Evolutionary conservation across 306 rosid genomes (phyloP), one percentile per base, ranked within the genome.

Genomic region (Inga laurina): DNA sequence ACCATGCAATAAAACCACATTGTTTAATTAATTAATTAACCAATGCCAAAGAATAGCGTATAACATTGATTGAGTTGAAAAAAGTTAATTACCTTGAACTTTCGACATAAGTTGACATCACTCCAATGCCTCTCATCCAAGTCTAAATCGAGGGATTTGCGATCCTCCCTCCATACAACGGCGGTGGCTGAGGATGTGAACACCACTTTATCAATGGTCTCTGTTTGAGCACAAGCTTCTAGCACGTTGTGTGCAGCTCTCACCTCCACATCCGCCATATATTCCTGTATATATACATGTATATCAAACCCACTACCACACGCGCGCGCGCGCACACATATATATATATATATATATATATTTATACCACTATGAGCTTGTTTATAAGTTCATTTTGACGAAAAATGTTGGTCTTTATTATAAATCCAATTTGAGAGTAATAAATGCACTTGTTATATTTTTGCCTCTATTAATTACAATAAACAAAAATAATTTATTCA

Each of bases 221-320:
- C 97, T 3, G 92, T 92, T 24, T 92, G 97, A 19, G 95, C 97
- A 85, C 97, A 95, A 19, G 98, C 98, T 89, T 95, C 98, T 0
- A 95, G 85, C 81, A 95, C 98, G 74, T 95, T 95, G 81, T 95
- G 97, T 71, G 98, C 97, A 27, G 98, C 98, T 79, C 98, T 92
- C 10, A 93, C 94, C 89, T 95, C 98, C 88, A 88, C 91, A n/a
- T 95, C 98, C 15, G 85, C 90, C 92, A 92, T 91, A 79, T 48
- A 84, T 87, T 95, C 98, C 98, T 95, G 65, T 32, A 59, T n/a
- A 59, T n/a, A 59, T 22, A 56, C 7, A 2, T 37, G 10, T 24
- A 21, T 22, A 59, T 19, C 59, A 68, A 35, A 12, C 69, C 34
- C 34, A 32, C 15, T 24, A 3, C 54, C 15, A 15, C 10, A 24